Conservation (phyloP, 305 asterid species). For the Solanum chacoense region DNA sequence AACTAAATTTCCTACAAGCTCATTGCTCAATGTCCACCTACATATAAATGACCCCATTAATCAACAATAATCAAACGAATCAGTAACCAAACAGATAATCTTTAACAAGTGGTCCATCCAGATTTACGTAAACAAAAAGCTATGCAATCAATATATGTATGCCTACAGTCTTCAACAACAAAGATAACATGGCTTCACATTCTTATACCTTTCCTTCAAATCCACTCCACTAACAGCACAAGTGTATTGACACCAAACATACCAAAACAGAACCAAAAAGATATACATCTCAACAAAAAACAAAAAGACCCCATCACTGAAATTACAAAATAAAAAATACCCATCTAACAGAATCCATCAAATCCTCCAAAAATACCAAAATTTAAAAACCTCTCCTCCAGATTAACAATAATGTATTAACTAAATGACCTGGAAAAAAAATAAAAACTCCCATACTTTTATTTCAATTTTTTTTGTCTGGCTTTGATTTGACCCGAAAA, state of each 20-base stretch:
- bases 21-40: neutral
- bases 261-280: neutral
- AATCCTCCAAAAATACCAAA: neutral
- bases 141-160: neutral
- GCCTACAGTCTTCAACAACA: neutral
- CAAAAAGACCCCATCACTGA: neutral
- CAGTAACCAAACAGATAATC: neutral
- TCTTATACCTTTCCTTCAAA: constrained; percentile 1
- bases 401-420: neutral
- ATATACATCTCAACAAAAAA: neutral
- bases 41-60: neutral
- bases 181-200: neutral
- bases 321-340: neutral
- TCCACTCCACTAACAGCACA: neutral
- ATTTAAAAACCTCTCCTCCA: neutral
- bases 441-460: no score
- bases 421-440: neutral
- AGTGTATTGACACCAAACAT: neutral
- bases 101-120: neutral
- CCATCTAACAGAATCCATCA: neutral
- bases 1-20: neutral
- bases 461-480: neutral
- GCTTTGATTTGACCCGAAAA: neutral
- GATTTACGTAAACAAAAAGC: neutral
- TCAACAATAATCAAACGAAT: neutral